Base-by-base conservation (phyloP, 495 filamentous ascomycete genomes). In the Cercophora scortea region DNA sequence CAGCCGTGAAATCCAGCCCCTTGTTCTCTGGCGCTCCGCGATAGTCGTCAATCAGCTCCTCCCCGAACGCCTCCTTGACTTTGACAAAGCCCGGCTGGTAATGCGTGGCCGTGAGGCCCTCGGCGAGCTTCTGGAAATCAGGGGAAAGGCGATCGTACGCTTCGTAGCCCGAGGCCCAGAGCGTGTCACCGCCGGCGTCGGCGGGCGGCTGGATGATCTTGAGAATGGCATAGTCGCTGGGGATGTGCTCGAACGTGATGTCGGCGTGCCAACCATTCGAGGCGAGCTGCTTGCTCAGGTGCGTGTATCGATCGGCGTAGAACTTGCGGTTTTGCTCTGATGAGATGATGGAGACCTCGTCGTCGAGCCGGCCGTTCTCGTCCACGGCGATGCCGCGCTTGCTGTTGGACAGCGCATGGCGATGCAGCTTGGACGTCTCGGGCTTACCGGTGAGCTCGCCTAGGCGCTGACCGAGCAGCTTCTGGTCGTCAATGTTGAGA, bases 81-180 rank as follows among this genome's bases (percentile, higher is more conserved):
- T 72, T 63, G 35, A 78, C 73, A 64, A 87, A 87, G 6, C 70
- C 64, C 2, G 79, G 77, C 48, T 82, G 79, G 10, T 74, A 70
- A 55, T 83, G 85, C 0, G 83, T 88, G 11, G 78, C 83, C 0
- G 82, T 86, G 15, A 90, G 65, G 3, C 67, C 55, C 50, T 89
- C 85, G 15, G 87, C 72, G 53, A 87, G 82, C 53, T 74, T 74
- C 60, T 80, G 80, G 60, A 83, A 78, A 0, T 79, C 69, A 6
- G 77, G 61, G 0, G 80, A 84, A 36, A 89, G 63, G 8, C 83
- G 80, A 60, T 89, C 86, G 58, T 84, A 89, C 4, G 83, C 72
- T 54, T 88, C 85, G 53, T 87, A 88, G 1, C 81, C 83, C 0
- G 77, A 81, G 4, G 82, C 84, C 82, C 81, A 87, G 4, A 89